Base-by-base conservation (phyloP, 768 basidiomycete species). In the Boletus bicolor region DNA sequence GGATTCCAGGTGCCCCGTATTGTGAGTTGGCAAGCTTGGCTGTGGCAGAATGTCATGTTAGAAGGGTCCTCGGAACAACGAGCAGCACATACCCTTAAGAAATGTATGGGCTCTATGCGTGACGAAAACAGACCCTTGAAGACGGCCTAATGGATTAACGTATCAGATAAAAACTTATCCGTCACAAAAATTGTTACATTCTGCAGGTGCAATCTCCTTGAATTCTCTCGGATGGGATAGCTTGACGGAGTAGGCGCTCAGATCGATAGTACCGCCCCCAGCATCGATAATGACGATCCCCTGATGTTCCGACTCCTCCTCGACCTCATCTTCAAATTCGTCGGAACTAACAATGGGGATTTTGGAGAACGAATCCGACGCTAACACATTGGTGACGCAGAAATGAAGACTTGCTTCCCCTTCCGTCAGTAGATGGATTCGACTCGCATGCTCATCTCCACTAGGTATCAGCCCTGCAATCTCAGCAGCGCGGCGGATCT, bases 281-380 rank as follows among this genome's bases (percentile, higher is more conserved):
- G 61, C 65, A 62, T 82, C 81, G 15, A 81, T 70, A 6, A 82
- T 63, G n/a, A 79, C 66, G 5, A 80, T 57, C 0, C 72, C 72
- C 28, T 70, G 55, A 1, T 68, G 68, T 1, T 66, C 78, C 73
- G 58, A 34, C 8, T 48, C 47, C 28, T 73, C 75, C 8, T 51
- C 55, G 1, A 7, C 51, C 6, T 61, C 49, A 0, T 56, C 54
- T 11, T 46, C 44, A 14, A 9, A 12, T 5, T 45, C 48, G n/a
- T 28, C 57, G 2, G 59, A 10, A 17, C 41, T 51, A 4, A 49
- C 37, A 24, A 52, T 47, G 4, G 59, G 49, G 5, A 54, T 1
- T 10, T 44, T 42, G 12, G 53, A 56, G 7, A 73, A 49, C 14
- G 50, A 52, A 7, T 77, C 70, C 6, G 67, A 70, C 0, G 73